phyloP scores from a whole-genome alignment of 176 grass and related monocot genomes.

The Oryza nivara region DNA sequence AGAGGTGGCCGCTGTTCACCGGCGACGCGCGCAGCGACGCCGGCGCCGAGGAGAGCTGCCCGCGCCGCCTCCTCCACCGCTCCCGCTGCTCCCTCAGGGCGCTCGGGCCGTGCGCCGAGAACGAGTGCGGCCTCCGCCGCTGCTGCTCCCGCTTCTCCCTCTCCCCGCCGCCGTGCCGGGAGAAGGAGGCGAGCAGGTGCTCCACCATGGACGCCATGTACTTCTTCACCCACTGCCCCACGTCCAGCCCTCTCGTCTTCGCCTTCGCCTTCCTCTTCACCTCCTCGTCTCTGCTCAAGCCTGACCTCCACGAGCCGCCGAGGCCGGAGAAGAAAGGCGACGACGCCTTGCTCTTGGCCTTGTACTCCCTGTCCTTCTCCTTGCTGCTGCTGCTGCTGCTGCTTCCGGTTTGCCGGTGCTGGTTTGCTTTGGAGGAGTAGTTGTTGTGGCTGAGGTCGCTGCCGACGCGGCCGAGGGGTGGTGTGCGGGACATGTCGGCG shows the following conservation, averaged over 20 bases:
- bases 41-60: constrained; percentile 72
- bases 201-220: constrained; percentile 73
- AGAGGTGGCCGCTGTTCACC: constrained; percentile 84
- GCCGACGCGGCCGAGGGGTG: constrained; percentile 55
- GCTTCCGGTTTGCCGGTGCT: constrained; percentile 29
- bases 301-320: constrained; percentile 39
- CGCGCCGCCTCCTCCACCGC: constrained; percentile 35
- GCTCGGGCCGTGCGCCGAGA: constrained; percentile 49
- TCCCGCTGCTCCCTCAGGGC: constrained; percentile 30
- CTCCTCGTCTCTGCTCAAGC: constrained; percentile 28
- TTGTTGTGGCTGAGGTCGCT: constrained; percentile 64
- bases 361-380: constrained; percentile 16
- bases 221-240: constrained; percentile 68
- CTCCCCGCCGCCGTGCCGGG: constrained; percentile 31
- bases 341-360: constrained; percentile 48
- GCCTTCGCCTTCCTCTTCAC: constrained; percentile 44
- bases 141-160: constrained; percentile 52
- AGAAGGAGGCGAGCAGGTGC: constrained; percentile 58
- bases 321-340: constrained; percentile 62
- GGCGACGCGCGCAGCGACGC: constrained; percentile 80
- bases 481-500: constrained; percentile 39
- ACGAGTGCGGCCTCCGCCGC: constrained; percentile 66
- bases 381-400: not conserved
- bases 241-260: constrained; percentile 48
- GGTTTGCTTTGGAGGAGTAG: constrained; percentile 29